These are phyloP conservation scores for Penstemon eatonii DNA, from an alignment of 257 asterid genomes.

Conservation along the genomic window DNA sequence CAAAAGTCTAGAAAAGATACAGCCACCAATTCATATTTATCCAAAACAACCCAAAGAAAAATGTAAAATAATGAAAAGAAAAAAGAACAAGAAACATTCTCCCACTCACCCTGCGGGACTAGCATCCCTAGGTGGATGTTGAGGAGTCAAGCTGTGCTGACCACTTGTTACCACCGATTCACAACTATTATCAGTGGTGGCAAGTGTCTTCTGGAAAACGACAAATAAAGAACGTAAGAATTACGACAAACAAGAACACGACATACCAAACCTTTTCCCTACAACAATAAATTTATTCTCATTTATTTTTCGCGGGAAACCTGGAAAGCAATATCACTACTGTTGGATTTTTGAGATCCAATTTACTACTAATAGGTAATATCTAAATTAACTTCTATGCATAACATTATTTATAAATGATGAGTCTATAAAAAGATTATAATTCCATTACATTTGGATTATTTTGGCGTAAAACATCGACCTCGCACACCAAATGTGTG, in stretches of 20 bases:
- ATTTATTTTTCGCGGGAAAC: not conserved
- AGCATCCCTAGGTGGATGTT: slow-evolving; percentile 96
- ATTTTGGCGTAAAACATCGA: slow-evolving; percentile 81
- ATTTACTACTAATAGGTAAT: no score
- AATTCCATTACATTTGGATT: slow-evolving; percentile 57
- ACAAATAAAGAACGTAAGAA: not conserved
- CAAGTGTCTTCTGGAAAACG: slow-evolving; percentile 54
- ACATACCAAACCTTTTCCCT: no score
- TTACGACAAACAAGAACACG: not conserved
- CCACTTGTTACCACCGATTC: slow-evolving; percentile 99
- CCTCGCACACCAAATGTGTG: slow-evolving; percentile 89
- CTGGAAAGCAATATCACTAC: not conserved
- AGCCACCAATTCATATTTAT: slow-evolving; percentile 20
- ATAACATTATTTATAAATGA: no score
- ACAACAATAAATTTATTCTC: no score
- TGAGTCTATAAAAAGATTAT: not conserved
- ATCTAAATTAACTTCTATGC: no score
- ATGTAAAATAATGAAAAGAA: not conserved
- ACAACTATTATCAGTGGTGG: slow-evolving; percentile 90
- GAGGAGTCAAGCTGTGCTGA: slow-evolving; percentile 84
- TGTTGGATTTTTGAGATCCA: no score
- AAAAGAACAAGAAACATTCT: slow-evolving; percentile 27
- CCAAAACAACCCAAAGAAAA: not conserved
- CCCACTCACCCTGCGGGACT: slow-evolving; percentile 92
- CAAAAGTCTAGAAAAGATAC: slow-evolving; percentile 63